Conservation (phyloP, 139 green algal species). For the Micractinium conductrix region DNA sequence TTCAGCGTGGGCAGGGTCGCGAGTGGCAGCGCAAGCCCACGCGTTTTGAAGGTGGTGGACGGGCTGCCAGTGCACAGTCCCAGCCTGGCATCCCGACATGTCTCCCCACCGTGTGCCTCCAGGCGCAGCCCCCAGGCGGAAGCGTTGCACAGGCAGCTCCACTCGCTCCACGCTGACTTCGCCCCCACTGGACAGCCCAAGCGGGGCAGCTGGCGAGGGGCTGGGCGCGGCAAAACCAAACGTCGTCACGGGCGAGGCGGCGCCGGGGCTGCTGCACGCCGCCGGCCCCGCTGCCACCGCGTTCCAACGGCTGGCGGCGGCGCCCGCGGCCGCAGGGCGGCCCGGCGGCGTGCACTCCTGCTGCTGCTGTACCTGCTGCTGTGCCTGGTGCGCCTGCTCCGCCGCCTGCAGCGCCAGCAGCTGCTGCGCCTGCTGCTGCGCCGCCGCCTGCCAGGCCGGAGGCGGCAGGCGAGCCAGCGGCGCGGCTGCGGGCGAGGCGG, state of each 20-base stretch:
- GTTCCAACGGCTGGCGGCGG: neutral
- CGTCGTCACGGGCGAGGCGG: neutral
- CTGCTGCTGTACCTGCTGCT: neutral
- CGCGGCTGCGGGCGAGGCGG: no score
- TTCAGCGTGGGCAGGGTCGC: neutral
- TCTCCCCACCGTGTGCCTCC: neutral
- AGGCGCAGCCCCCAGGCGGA: neutral
- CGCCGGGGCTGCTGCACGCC: neutral
- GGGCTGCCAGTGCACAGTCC: neutral
- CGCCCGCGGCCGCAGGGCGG: neutral
- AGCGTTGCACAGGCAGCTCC: neutral
- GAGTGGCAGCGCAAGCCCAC: no score
- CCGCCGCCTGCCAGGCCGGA: no score
- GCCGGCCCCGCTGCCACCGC: neutral
- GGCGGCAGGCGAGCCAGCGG: no score
- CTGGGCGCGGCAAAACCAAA: neutral
- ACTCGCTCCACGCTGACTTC: neutral
- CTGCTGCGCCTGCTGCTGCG: neutral
- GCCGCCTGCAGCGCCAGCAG: no score
- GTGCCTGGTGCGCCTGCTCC: neutral
- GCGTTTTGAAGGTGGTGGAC: neutral
- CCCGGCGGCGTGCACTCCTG: neutral
- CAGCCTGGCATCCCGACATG: neutral
- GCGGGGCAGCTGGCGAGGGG: neutral
- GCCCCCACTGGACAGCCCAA: neutral